Evolutionary conservation across 495 filamentous ascomycete species (phyloP), one percentile per base, ranked within the genome.

Genomic region (Aspergillus nidulans): DNA sequence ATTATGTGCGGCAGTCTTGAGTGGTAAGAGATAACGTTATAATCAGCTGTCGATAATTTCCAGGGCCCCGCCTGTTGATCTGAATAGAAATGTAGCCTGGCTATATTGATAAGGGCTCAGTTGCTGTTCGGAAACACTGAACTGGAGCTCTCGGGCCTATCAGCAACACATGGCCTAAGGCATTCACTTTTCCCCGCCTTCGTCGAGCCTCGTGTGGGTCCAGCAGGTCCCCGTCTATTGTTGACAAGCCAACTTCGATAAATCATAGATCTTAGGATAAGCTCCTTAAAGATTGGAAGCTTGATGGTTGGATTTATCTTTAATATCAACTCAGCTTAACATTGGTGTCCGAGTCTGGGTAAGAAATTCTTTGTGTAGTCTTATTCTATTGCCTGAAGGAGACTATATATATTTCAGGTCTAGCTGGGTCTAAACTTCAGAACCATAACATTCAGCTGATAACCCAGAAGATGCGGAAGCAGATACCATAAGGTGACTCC

Each of bases 1-100:
- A 97, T 97, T 12, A 43, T 53, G 32, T 38, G 15, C 25, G 24
- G 19, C 21, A 28, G 15, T 6, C 4, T 30, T 39, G 48, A 16
- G 36, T 40, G n/a, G 13, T 13, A 28, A 21, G 6, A 6, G 20
- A 23, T 3, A 28, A 20, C 18, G 15, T 20, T 18, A 23, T 16
- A 12, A 39, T 4, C 6, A 15, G 32, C 32, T 36, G 3, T 36
- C 18, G 13, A 18, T 4, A n/a, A 26, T 45, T n/a, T 45, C 8
- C 24, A 10, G 15, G 41, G 42, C 16, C n/a, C n/a, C n/a, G n/a
- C n/a, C 20, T n/a, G 24, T n/a, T 3, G 15, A 21, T 26, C 8
- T 15, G 42, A 26, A 25, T 25, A 45, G 23, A 26, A 30, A 47
- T 30, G 24, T n/a, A 19, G 25, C 7, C 24, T 47, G 25, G 16